Evolutionary conservation across 2,329 filamentous ascomycete genomes (phyloP).

Genomic region (Grosmannia clavigera): DNA sequence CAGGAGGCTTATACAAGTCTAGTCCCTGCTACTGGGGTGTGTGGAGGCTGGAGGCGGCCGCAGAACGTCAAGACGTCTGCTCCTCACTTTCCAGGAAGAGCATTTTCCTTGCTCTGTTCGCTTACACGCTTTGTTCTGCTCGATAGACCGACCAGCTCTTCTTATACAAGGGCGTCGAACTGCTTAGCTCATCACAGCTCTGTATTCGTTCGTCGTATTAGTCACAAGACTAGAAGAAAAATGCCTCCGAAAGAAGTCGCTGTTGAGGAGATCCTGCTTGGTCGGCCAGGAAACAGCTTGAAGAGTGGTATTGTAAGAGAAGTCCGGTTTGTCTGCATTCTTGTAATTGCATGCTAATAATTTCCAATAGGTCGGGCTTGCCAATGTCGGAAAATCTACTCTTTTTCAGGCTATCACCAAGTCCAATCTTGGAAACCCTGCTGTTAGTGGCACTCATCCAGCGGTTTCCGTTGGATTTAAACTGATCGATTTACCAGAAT

Average conservation of each 20-base stretch:
- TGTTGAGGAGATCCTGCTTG: conserved; percentile 95
- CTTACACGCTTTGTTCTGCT: conserved; percentile 24
- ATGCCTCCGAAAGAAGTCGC: conserved; percentile 85
- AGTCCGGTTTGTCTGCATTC: too few relatives aligned
- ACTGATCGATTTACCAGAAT: conserved; percentile 44
- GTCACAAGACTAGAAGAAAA: conserved; percentile 41
- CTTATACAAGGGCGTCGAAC: background rate
- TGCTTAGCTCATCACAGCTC: conserved; percentile 28
- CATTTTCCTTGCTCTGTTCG: conserved; percentile 16
- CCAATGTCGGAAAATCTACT: conserved; percentile 98
- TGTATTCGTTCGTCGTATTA: conserved; percentile 19
- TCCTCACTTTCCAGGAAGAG: conserved; percentile 22
- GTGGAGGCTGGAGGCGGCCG: conserved; percentile 10
- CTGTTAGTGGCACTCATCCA: conserved; percentile 38
- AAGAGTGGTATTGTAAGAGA: conserved; percentile 92
- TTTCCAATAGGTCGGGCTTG: conserved; percentile 68
- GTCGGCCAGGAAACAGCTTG: conserved; percentile 91
- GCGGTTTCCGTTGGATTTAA: background rate
- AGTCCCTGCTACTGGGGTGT: background rate
- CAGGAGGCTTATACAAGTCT: background rate
- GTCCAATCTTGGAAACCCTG: conserved; percentile 91
- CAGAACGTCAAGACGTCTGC: conserved; percentile 24
- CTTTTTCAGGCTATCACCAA: conserved; percentile 99
- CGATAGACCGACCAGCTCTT: background rate
- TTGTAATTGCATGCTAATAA: too few relatives aligned